Percentiles rank a stretch among this genome's conserved stretches.
These are phyloP conservation scores for Globisporangium rhizosaccharum DNA, from an alignment of 352 stramenopile species.

Conservation along the genomic window DNA sequence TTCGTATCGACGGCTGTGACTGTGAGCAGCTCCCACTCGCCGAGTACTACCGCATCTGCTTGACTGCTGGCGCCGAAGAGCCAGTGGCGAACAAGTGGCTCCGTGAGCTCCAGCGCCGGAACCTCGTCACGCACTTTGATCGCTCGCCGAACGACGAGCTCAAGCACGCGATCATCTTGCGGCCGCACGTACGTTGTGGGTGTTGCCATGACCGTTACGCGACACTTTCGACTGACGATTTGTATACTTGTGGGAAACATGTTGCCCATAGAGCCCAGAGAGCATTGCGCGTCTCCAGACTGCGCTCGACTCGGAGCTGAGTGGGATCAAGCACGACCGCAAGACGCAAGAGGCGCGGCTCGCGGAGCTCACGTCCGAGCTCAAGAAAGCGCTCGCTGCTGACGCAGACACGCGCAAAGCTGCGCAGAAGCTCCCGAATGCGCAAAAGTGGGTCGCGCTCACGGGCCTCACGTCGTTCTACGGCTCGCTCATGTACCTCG, in stretches of 20 bases:
- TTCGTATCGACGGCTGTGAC: not conserved
- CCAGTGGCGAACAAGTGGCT: constrained; percentile 73
- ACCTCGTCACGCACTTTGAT: constrained; percentile 73
- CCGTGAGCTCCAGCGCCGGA: constrained; percentile 64
- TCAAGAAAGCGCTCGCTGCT: constrained; percentile 42
- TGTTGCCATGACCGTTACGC: not conserved
- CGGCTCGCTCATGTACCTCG: constrained; percentile 66
- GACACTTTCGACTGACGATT: no score
- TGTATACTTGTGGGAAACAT: no score
- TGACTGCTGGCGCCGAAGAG: constrained; percentile 62
- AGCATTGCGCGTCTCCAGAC: constrained; percentile 63
- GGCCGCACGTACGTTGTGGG: constrained; percentile 42
- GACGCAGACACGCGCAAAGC: constrained; percentile 40
- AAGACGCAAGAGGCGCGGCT: constrained; percentile 50
- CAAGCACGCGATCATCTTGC: constrained; percentile 60
- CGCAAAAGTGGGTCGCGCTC: constrained; percentile 63
- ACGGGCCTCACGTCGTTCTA: constrained; percentile 66
- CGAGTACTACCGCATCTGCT: constrained; percentile 73
- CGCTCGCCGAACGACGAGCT: constrained; percentile 59
- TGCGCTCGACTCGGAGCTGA: constrained; percentile 70
- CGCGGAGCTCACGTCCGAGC: constrained; percentile 29
- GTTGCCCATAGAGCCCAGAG: constrained; percentile 47
- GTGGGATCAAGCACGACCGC: constrained; percentile 64
- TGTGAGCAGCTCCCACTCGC: constrained; percentile 43
- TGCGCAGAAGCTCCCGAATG: constrained; percentile 53